phyloP scores from a whole-genome alignment of 345 rosid genomes.

The Zanthoxylum bungeanum region DNA sequence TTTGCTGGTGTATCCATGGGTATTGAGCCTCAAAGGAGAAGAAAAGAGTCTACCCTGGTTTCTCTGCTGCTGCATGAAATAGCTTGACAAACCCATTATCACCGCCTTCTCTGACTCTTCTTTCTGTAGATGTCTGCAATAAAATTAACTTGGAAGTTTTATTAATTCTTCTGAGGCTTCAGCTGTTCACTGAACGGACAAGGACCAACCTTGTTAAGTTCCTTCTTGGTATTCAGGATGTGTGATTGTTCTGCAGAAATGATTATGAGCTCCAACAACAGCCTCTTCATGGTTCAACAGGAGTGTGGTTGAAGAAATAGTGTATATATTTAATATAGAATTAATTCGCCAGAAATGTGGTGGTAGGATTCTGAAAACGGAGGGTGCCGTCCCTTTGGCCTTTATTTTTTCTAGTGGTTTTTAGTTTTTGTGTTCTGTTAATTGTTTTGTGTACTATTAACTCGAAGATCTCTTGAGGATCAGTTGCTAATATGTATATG shows the following conservation, averaged over 20 bases:
- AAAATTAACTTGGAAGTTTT: slow-evolving; percentile 18
- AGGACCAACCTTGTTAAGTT: slow-evolving; percentile 17
- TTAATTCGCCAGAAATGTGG: slow-evolving; percentile 12
- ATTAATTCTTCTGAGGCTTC: slow-evolving; percentile 21
- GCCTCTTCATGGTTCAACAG: slow-evolving; percentile 14
- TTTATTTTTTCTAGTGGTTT: background rate
- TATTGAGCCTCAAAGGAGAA: slow-evolving; percentile 5
- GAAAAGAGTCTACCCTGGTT: slow-evolving; percentile 11
- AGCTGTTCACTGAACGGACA: slow-evolving; percentile 18
- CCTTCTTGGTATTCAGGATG: slow-evolving; percentile 21
- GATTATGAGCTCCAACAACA: slow-evolving; percentile 16
- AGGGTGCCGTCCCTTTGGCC: slow-evolving; percentile 14
- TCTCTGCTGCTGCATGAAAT: slow-evolving; percentile 12
- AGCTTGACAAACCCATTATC: slow-evolving; percentile 10
- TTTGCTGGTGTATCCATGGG: slow-evolving; percentile 16
- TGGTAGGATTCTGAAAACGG: slow-evolving; percentile 21
- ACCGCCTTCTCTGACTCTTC: slow-evolving; percentile 5
- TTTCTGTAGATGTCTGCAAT: slow-evolving; percentile 28
- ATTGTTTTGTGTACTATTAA: slow-evolving; percentile 15
- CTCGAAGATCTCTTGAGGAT: slow-evolving; percentile 20
- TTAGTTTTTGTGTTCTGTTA: slow-evolving; percentile 11
- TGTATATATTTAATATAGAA: slow-evolving; percentile 20
- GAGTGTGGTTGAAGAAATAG: slow-evolving; percentile 28
- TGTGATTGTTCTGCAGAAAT: slow-evolving; percentile 12
- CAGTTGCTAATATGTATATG: slow-evolving; percentile 1